Evolutionary conservation across 345 rosid genomes (phyloP).

Genomic region (Citrus sinensis): DVS_A1.0 CM039166.1:16411501-16412000

Average conservation of each 20-base stretch:
- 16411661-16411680: conserved; percentile 17
- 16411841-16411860: conserved; percentile 17
- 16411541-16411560: neutral
- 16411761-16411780: conserved; percentile 22
- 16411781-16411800: conserved; percentile 27
- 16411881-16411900: too few relatives aligned
- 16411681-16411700: conserved; percentile 31
- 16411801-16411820: conserved; percentile 16
- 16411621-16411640: conserved; percentile 13
- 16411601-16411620: neutral
- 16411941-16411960: too few relatives aligned
- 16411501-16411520: neutral
- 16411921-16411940: too few relatives aligned
- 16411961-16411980: too few relatives aligned
- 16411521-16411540: neutral
- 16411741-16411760: conserved; percentile 29
- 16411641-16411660: conserved; percentile 12
- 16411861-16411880: conserved; percentile 23
- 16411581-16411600: neutral
- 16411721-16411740: neutral
- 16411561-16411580: neutral
- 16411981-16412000: too few relatives aligned
- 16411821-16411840: conserved; percentile 21
- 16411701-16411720: conserved; percentile 21
- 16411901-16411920: too few relatives aligned